These are phyloP conservation scores for Vigna mungo DNA, from an alignment of 306 rosid species.

Conservation along the genomic window DNA sequence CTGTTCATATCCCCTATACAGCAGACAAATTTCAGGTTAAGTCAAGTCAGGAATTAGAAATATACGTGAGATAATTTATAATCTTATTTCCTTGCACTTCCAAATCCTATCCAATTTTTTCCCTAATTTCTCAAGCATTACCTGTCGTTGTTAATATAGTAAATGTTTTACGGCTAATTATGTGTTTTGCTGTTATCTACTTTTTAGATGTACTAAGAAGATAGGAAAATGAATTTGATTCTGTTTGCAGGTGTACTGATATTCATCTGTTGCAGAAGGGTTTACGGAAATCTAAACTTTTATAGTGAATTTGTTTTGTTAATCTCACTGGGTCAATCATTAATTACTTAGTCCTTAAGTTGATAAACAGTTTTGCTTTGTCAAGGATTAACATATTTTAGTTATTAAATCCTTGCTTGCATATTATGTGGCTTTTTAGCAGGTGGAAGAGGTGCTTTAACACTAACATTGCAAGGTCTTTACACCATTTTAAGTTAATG, in stretches of 20 bases:
- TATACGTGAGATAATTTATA: neutral
- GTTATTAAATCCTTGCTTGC: neutral
- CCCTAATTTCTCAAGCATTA: neutral
- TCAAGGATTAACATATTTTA: neutral
- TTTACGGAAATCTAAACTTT: neutral
- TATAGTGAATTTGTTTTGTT: neutral
- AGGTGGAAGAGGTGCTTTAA: neutral
- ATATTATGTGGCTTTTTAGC: neutral
- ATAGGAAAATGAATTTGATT: neutral
- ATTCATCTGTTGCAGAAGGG: neutral
- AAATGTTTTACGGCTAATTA: neutral
- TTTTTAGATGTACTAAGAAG: neutral
- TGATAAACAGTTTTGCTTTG: neutral
- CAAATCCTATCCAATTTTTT: neutral
- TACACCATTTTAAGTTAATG: neutral
- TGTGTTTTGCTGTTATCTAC: neutral
- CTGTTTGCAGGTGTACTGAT: neutral
- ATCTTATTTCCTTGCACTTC: neutral
- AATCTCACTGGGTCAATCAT: neutral
- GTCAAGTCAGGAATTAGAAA: neutral
- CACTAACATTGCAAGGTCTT: neutral
- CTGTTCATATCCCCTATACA: neutral
- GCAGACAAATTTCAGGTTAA: neutral
- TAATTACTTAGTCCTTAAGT: neutral
- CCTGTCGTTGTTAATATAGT: neutral